Evolutionary conservation across 2,329 filamentous ascomycete genomes (phyloP).

Genomic region (Aspergillus thermomutatus): DNA sequence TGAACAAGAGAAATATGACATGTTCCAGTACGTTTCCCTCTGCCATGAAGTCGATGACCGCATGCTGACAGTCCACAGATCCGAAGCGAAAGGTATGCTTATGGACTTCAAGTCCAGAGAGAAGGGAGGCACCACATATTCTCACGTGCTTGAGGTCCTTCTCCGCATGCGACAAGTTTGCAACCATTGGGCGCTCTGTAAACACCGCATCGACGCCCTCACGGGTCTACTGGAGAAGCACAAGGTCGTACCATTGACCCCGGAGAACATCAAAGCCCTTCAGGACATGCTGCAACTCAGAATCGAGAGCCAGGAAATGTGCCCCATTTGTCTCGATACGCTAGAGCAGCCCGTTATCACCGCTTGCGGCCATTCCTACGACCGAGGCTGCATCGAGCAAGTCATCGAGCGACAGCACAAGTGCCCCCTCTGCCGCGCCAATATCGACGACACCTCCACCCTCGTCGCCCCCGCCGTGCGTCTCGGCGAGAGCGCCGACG

Average conservation of each 20-base stretch:
- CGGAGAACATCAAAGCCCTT: constrained; percentile 68
- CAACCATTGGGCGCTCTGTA: constrained; percentile 83
- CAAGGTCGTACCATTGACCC: constrained; percentile 65
- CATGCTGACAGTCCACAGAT: constrained; percentile 41
- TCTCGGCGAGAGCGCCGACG: constrained; percentile 46
- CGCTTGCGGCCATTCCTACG: constrained; percentile 78
- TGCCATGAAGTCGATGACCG: neutral
- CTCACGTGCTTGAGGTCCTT: constrained; percentile 74
- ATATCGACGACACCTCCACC: constrained; percentile 57
- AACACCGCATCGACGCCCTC: constrained; percentile 69
- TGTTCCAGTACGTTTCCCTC: constrained; percentile 55
- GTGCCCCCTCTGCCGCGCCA: constrained; percentile 79
- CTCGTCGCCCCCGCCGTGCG: constrained; percentile 67
- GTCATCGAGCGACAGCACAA: constrained; percentile 73
- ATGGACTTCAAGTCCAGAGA: constrained; percentile 54
- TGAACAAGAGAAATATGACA: constrained; percentile 74
- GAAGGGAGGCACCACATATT: constrained; percentile 58
- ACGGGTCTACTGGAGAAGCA: constrained; percentile 66
- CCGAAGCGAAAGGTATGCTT: constrained; percentile 71
- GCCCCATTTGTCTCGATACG: constrained; percentile 73
- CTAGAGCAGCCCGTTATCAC: constrained; percentile 76
- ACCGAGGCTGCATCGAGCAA: constrained; percentile 67
- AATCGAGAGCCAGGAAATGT: constrained; percentile 79
- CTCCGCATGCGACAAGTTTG: constrained; percentile 81
- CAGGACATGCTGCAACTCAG: constrained; percentile 72